Base-by-base conservation (phyloP, 2,329 filamentous ascomycete genomes). In the Cladorrhinum sp. region DNA sequence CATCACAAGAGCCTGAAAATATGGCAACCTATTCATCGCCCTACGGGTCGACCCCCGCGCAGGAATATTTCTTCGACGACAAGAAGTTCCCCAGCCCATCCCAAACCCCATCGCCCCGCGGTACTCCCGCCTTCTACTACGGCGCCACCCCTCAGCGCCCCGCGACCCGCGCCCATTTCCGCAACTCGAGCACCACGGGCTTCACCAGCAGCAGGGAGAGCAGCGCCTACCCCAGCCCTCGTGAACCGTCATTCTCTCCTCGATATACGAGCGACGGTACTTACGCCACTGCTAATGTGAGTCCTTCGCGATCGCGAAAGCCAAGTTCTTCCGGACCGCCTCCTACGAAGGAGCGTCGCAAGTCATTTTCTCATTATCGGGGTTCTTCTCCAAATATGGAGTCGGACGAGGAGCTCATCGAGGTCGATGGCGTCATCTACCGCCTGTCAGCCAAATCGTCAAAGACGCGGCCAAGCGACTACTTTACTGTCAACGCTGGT, bases 201-300 rank as follows among this genome's bases (percentile, higher is more conserved):
- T 36, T 26, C 39, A 46, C 14, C 70, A 74, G 72, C 68, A 73
- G 71, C 70, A 46, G 42, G n/a, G 18, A 21, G 42, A 70, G 71
- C 66, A 64, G 53, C 63, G 51, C 60, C 62, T 78, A 70, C 54
- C 64, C 66, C 58, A 68, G 64, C 65, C 67, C 72, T 56, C 69
- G 64, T 64, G 79, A 74, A 67, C 80, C 77, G 46, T 76, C 79
- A 62, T 83, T 84, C 71, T 86, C 83, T 64, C 83, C 83, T 65
- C 81, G 83, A 69, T 86, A 83, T 77, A 85, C 81, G 73, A 86
- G 83, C 79, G 80, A 79, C 72, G 83, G 83, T 73, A 78, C 83
- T 72, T 86, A 86, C 79, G 83, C 82, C 76, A 85, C 83, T 76
- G 82, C 82, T 77, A 83, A 86, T 85, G 83, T 86, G 83, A 86